Evolutionary conservation across 2,329 filamentous ascomycete genomes (phyloP), one percentile per base, ranked within the genome.

Genomic region (Ceratocystis ficicola): DNA sequence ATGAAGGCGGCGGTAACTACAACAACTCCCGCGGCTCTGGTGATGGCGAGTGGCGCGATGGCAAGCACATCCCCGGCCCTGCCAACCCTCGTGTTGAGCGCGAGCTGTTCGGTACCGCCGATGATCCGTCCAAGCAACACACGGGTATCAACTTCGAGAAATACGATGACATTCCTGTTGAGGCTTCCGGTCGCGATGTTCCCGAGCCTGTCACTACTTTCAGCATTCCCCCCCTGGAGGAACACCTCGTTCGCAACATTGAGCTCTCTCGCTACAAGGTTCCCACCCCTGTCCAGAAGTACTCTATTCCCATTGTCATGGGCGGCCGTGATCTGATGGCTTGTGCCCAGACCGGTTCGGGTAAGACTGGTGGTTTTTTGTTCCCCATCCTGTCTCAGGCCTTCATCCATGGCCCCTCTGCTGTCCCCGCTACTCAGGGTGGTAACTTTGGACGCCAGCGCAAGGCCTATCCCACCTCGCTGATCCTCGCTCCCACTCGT

Each of bases 111-210:
- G 94, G 94, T 73, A 81, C 88, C 63, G 80, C 87, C 72, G 93
- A 97, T 76, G 94, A 97, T 74, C 90, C 93, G 69, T 86, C 88
- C 71, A 97, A 96, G 83, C 89, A 96, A 77, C 89, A 95, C 73
- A 96, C 91, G 44, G 94, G 94, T 78, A 97, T 99, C 88, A 99
- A 99, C 84, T 99, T 99, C 76, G 88, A 96, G 81, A 99, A 99
- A 83, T 99, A 99, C 79, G 94, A 99, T 74, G 94, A 99, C 77
- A 99, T 99, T 71, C 94, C 94, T 65, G 94, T 99, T 70, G 94
- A 97, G 79, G 94, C 94, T 69, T 96, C 93, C 68, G 94, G 94
- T 68, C 87, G 90, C 65, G 86, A 95, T 74, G 91, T 97, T 64
- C 94, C 94, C 59, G 94, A 97, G 74, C 88, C 93, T 50, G 90